Percentiles rank a stretch among this genome's conserved stretches.
These are phyloP conservation scores for Batkoa obscura DNA, from an alignment of 371 early-diverging fungal species.

Conservation along the genomic window DNA sequence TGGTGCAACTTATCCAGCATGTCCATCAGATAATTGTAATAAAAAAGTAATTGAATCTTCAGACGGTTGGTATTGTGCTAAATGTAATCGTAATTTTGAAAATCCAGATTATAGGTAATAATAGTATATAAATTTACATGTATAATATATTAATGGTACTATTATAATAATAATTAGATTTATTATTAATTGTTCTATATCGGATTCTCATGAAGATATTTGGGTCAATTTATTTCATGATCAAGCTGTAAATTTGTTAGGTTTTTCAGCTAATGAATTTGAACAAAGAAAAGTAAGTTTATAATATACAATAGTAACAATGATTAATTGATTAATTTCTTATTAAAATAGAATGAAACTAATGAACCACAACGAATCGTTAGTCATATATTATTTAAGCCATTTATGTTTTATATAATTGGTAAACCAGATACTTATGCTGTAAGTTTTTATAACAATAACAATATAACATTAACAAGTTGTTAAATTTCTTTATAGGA, in stretches of 20 bases:
- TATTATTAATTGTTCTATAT: slow-evolving; percentile 42
- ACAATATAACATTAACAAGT: too few species aligned
- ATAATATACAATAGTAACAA: not conserved
- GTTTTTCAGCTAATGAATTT: not conserved
- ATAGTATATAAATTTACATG: not conserved
- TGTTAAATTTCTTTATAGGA: too few species aligned
- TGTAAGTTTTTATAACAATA: not conserved
- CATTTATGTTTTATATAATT: not conserved
- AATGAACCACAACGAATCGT: not conserved
- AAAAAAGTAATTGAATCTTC: slow-evolving; percentile 65
- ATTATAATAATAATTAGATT: slow-evolving; percentile 25
- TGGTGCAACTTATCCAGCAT: slow-evolving; percentile 62
- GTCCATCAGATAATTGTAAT: slow-evolving; percentile 59
- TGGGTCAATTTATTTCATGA: slow-evolving; percentile 85
- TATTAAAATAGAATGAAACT: not conserved
- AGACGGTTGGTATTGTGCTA: slow-evolving; percentile 81
- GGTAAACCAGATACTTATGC: not conserved
- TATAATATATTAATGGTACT: too few species aligned
- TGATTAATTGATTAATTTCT: not conserved
- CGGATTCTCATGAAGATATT: slow-evolving; percentile 60
- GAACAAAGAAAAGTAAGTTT: not conserved
- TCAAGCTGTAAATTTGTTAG: not conserved
- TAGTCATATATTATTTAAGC: not conserved
- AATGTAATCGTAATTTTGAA: slow-evolving; percentile 47
- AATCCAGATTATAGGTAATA: slow-evolving; percentile 46